Percentiles rank a stretch among this genome's conserved stretches.
Conservation (phyloP, 1,284 basidiomycete genomes). For the Mycena sp. region DNA sequence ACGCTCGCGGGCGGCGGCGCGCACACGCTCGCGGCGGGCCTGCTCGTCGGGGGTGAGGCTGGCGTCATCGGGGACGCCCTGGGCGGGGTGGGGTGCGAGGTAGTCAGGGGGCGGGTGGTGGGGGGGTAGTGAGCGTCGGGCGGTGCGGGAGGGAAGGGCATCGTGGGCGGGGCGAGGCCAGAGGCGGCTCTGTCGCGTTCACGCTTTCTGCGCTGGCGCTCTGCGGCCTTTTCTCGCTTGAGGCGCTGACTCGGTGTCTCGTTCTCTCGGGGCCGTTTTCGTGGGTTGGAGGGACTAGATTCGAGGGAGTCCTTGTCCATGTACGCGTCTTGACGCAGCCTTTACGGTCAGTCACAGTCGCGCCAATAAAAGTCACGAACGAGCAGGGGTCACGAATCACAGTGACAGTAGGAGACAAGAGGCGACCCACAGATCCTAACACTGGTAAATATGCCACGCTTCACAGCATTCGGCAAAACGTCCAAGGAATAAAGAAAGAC, state of each 20-base stretch:
- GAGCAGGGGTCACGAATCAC: too few species aligned
- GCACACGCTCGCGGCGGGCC: conserved; percentile 70
- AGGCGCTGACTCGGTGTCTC: conserved; percentile 73
- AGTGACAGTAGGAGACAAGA: too few species aligned
- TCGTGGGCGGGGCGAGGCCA: conserved; percentile 36
- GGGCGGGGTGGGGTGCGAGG: conserved; percentile 38
- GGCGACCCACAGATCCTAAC: too few species aligned
- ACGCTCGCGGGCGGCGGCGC: conserved; percentile 76
- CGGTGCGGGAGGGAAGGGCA: conserved; percentile 3
- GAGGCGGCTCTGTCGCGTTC: conserved; percentile 66
- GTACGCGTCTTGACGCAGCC: too few species aligned
- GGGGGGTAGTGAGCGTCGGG: neutral
- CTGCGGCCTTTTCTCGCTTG: conserved; percentile 84
- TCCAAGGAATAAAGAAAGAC: too few species aligned
- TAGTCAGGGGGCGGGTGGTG: conserved; percentile 40
- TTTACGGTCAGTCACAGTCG: too few species aligned
- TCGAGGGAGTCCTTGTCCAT: conserved; percentile 38
- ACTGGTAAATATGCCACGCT: too few species aligned
- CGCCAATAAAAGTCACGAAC: too few species aligned
- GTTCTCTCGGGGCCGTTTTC: conserved; percentile 73
- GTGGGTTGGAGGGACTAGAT: conserved; percentile 40
- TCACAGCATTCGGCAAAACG: too few species aligned
- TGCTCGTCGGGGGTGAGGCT: conserved; percentile 70
- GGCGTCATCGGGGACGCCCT: conserved; percentile 43
- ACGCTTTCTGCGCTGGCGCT: conserved; percentile 80